Evolutionary conservation across 2,329 filamentous ascomycete genomes (phyloP), one percentile per base, ranked within the genome.

Genomic region (Fusarium sp.): DNA sequence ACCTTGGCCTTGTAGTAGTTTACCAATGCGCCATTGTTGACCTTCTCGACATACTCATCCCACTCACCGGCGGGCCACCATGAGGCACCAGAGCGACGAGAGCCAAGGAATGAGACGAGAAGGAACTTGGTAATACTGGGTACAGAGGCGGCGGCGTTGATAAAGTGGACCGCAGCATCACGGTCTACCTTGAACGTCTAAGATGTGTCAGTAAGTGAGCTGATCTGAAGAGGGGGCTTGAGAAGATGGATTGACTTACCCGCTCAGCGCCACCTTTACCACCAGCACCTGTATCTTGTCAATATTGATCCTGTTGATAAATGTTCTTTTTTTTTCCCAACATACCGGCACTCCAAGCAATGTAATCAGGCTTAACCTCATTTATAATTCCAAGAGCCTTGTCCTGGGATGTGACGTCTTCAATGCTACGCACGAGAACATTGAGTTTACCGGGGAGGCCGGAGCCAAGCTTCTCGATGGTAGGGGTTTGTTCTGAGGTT

Each of bases 391-490:
- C 80, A 68, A 86, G 81, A 2, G 91, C 92, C 65, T 90, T 85
- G 0, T 79, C 80, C 48, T 88, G 83, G 52, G 81, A 87, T 76
- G 87, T 88, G 39, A 94, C 83, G 19, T 93, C 90, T 53, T 92
- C 91, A 20, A 95, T 79, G 73, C 88, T 92, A 73, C 85, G 85
- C 17, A 95, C 83, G 1, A 94, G 81, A 4, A 94, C 89, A 53
- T 87, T 84, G 36, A 96, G 79, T 65, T 86, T 89, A 24, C 90
- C 90, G 3, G 84, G 84, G 53, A 86, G 82, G 19, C 83, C 85
- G 19, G 83, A 77, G 59, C 84, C 87, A 4, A 92, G 84, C 56
- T 84, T 84, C 70, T 90, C 80, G 57, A 96, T 89, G 52, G 88
- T 81, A 5, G 82, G 75, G 42, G 86, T 84, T 69, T 96, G 92